These are phyloP conservation scores for Ramicandelaber brevisporus DNA, from an alignment of 192 early-diverging fungal genomes.

Conservation along the genomic window DNA sequence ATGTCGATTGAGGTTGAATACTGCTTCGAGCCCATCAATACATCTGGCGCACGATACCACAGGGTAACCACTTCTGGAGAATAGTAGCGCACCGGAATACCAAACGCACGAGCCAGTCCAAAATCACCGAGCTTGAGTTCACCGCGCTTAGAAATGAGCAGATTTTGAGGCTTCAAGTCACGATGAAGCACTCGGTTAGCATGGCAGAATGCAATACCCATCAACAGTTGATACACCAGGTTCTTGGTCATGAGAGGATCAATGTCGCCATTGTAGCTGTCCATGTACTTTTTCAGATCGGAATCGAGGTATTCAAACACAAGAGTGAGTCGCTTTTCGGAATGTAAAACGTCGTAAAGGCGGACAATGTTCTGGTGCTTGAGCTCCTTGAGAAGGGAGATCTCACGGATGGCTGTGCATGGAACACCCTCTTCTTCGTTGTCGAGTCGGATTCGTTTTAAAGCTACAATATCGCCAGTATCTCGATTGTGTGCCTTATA, in stretches of 20 bases:
- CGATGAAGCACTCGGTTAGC: constrained; percentile 86
- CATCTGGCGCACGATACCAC: constrained; percentile 75
- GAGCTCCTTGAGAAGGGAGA: constrained; percentile 57
- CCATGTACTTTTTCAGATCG: constrained; percentile 96
- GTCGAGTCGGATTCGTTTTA: constrained; percentile 80
- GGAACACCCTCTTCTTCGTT: constrained; percentile 71
- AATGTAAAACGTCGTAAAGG: constrained; percentile 90
- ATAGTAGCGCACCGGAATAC: constrained; percentile 73
- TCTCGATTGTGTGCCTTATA: constrained; percentile 97
- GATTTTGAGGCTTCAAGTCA: constrained; percentile 69
- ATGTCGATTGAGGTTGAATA: constrained; percentile 73
- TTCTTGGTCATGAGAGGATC: constrained; percentile 68
- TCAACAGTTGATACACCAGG: constrained; percentile 91
- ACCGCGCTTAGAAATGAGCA: constrained; percentile 84
- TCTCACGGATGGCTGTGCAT: constrained; percentile 56
- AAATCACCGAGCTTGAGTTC: constrained; percentile 79
- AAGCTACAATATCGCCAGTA: constrained; percentile 84
- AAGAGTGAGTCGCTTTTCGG: constrained; percentile 90
- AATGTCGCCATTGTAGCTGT: constrained; percentile 58
- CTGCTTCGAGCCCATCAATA: constrained; percentile 66
- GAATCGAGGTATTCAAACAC: constrained; percentile 98
- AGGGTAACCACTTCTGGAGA: constrained; percentile 70
- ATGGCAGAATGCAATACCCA: constrained; percentile 94
- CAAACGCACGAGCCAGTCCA: constrained; percentile 88
- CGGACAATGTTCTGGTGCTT: constrained; percentile 48